Evolutionary conservation across 768 basidiomycete species (phyloP).

Genomic region (Lentinula raphanica): DNA sequence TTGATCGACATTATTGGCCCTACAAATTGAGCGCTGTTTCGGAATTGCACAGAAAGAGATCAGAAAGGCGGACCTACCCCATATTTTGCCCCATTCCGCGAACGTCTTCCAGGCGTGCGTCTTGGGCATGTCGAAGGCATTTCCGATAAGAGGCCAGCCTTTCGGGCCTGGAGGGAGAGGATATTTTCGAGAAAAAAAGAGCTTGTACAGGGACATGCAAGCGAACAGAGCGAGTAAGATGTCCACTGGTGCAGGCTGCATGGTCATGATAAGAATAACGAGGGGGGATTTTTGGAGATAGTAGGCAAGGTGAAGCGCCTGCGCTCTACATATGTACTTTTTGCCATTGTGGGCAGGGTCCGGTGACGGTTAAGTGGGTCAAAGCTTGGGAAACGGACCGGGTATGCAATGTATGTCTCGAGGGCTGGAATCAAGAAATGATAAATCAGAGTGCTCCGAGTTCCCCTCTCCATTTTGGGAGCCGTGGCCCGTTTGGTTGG

Average conservation of each 20-base stretch:
- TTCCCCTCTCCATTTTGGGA: too few species aligned
- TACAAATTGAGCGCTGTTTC: not conserved
- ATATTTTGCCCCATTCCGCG: conserved; percentile 8
- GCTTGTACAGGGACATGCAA: not conserved
- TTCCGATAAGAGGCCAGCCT: conserved; percentile 10
- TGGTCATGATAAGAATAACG: not conserved
- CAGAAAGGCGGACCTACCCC: conserved; percentile 1
- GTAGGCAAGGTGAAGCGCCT: not conserved
- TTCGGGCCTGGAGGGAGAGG: conserved; percentile 11
- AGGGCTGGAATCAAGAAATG: too few species aligned
- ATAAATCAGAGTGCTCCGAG: too few species aligned
- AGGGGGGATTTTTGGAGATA: not conserved
- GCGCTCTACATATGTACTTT: not conserved
- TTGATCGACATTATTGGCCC: conserved; percentile 14
- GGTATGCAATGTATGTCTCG: too few species aligned
- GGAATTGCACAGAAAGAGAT: not conserved
- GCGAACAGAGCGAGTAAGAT: not conserved
- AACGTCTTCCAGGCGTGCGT: conserved; percentile 9
- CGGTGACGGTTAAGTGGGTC: too few species aligned
- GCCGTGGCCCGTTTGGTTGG: too few species aligned
- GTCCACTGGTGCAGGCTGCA: not conserved
- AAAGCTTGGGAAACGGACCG: too few species aligned
- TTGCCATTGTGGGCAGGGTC: too few species aligned
- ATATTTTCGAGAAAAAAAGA: not conserved
- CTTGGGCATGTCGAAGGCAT: conserved; percentile 10